A percentile compares a stretch with the other conserved stretches of the same genome.
phyloP scores from a whole-genome alignment of 208 protist genomes.

The Trypanosoma grayi region DNA sequence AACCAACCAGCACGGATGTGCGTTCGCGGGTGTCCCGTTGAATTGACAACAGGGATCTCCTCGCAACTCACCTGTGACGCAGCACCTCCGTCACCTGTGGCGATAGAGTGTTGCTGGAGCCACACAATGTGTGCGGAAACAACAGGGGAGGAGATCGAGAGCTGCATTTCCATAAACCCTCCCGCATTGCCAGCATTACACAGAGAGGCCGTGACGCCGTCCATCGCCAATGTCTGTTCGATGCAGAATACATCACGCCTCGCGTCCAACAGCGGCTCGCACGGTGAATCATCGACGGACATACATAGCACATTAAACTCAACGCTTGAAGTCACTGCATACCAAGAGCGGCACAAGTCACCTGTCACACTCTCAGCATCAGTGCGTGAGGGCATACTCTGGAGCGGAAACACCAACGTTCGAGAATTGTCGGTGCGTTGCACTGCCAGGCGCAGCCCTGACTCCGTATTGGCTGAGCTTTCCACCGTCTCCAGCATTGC shows the following conservation, averaged over 20 bases:
- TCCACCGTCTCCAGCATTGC: conserved; percentile 1
- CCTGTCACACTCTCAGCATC: not conserved
- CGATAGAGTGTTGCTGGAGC: not conserved
- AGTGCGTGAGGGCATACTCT: not conserved
- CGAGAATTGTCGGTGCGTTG: not conserved
- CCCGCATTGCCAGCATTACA: not conserved
- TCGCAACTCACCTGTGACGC: not conserved
- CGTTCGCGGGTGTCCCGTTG: not conserved
- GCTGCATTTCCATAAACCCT: not conserved
- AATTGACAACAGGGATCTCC: conserved; percentile 1
- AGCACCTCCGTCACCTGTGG: not conserved
- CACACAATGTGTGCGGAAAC: conserved; percentile 19
- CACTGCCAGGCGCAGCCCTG: not conserved
- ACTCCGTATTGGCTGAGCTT: not conserved
- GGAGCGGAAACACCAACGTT: conserved; percentile 9
- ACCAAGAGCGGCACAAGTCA: not conserved
- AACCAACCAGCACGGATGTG: not conserved
- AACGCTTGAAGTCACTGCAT: conserved; percentile 2
- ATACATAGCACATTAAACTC: conserved; percentile 4
- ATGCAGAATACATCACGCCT: not conserved
- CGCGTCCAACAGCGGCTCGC: not conserved
- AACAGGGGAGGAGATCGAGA: not conserved
- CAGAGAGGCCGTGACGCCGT: not conserved
- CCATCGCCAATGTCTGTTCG: not conserved
- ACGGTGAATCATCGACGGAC: not conserved